phyloP scores from a whole-genome alignment of 192 early-diverging fungal species.

The Geosiphon pyriformis region DNA sequence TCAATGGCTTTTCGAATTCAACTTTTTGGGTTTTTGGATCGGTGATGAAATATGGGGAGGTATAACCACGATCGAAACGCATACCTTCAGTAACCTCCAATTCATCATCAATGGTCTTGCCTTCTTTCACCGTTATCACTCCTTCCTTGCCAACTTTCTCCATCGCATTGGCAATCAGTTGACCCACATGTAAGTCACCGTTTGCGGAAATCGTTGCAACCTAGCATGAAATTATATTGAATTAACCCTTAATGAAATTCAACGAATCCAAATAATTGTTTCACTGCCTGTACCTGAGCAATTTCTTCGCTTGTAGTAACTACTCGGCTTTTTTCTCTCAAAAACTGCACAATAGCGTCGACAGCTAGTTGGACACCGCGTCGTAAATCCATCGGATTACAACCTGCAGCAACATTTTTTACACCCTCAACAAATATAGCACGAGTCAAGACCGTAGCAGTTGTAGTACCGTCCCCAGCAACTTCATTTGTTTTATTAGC shows the following conservation, averaged over 20 bases:
- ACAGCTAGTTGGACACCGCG: slow-evolving; percentile 92
- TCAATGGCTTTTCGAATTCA: slow-evolving; percentile 99
- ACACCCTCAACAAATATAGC: slow-evolving; percentile 99
- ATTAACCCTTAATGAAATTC: neutral
- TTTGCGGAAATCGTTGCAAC: slow-evolving; percentile 98
- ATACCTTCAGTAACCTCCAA: slow-evolving; percentile 99
- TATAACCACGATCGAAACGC: slow-evolving; percentile 99
- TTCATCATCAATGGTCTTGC: slow-evolving; percentile 99
- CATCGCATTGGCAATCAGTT: slow-evolving; percentile 98
- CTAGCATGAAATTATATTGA: slow-evolving; percentile 17
- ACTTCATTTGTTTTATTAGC: slow-evolving; percentile 99
- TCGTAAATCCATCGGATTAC: slow-evolving; percentile 98
- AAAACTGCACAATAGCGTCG: slow-evolving; percentile 86
- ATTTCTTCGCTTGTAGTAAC: slow-evolving; percentile 96
- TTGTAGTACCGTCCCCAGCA: slow-evolving; percentile 99
- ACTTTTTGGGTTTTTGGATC: slow-evolving; percentile 98
- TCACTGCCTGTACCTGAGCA: slow-evolving; percentile 67
- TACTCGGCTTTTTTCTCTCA: slow-evolving; percentile 83
- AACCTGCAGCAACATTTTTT: slow-evolving; percentile 98
- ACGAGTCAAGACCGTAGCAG: slow-evolving; percentile 95
- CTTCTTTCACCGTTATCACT: slow-evolving; percentile 99
- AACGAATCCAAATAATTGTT: neutral
- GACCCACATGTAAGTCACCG: slow-evolving; percentile 95
- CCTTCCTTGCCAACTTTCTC: slow-evolving; percentile 99
- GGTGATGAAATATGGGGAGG: slow-evolving; percentile 99